Percentiles rank a stretch among this genome's conserved stretches.
Conservation (phyloP, 2,329 filamentous ascomycete species). For the Cladophialophora exuberans region DNA sequence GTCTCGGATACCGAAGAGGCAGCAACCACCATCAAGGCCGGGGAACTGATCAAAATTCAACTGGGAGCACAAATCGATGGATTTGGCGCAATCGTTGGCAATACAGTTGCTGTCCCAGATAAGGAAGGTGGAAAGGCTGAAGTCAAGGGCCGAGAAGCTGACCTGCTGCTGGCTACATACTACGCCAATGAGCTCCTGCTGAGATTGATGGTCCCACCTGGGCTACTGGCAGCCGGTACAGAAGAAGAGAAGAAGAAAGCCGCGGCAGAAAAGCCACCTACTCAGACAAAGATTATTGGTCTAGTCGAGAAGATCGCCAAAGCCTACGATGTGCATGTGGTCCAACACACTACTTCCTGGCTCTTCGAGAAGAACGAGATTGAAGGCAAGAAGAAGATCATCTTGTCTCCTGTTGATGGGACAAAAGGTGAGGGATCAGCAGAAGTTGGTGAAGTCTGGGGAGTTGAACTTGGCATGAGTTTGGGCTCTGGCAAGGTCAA, state of each 20-base stretch:
- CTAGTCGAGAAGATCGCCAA: constrained; percentile 91
- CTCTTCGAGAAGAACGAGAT: constrained; percentile 96
- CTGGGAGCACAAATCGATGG: constrained; percentile 98
- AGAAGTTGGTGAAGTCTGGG: constrained; percentile 93
- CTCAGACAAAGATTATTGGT: constrained; percentile 82
- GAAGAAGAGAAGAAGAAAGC: constrained; percentile 97
- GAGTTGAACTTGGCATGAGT: constrained; percentile 92
- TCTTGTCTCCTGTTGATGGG: constrained; percentile 77
- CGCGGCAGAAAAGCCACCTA: constrained; percentile 76
- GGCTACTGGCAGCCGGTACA: constrained; percentile 76
- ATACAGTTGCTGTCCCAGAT: constrained; percentile 76
- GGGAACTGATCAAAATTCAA: constrained; percentile 94
- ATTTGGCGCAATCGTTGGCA: constrained; percentile 93
- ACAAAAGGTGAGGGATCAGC: constrained; percentile 88
- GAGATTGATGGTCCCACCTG: constrained; percentile 88
- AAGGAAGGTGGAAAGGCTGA: constrained; percentile 64
- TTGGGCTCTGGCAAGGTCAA: constrained; percentile 94
- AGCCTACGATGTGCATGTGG: constrained; percentile 85
- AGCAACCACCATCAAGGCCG: constrained; percentile 74
- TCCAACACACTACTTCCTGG: constrained; percentile 99
- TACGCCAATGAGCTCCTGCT: constrained; percentile 95
- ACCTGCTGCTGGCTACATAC: constrained; percentile 87
- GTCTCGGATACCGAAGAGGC: constrained; percentile 85
- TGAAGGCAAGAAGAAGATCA: constrained; percentile 97
- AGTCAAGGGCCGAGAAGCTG: constrained; percentile 76